phyloP scores from a whole-genome alignment of 768 basidiomycete genomes.

The Hemileccinum impolitum region DNA sequence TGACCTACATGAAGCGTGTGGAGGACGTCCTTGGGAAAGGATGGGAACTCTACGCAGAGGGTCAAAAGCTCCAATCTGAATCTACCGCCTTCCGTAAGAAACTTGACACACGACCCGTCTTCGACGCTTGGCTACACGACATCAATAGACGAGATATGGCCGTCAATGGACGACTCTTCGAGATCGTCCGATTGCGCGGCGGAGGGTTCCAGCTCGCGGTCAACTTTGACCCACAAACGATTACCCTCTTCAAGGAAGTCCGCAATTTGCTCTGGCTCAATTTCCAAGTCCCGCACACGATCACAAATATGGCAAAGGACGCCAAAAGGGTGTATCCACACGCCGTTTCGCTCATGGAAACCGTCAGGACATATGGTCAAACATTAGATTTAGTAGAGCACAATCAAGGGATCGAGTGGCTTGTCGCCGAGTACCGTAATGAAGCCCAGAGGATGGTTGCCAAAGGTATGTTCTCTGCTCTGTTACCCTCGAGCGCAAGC shows the following conservation, averaged over 20 bases:
- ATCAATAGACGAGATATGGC: constrained; percentile 92
- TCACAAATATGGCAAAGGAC: constrained; percentile 96
- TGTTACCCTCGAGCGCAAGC: background rate
- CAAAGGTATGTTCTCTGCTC: constrained; percentile 56
- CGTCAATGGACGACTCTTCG: constrained; percentile 88
- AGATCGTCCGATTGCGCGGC: constrained; percentile 74
- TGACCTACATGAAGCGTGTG: constrained; percentile 97
- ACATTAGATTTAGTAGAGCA: constrained; percentile 87
- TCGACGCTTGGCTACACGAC: constrained; percentile 94
- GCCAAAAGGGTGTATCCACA: constrained; percentile 98
- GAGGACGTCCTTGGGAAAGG: constrained; percentile 98
- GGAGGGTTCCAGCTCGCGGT: constrained; percentile 86
- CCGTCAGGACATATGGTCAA: constrained; percentile 96
- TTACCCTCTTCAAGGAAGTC: constrained; percentile 98
- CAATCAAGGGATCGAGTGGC: constrained; percentile 89
- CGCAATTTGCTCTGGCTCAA: constrained; percentile 93
- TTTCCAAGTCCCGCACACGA: constrained; percentile 92
- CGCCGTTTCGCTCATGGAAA: constrained; percentile 98
- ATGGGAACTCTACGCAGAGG: constrained; percentile 99
- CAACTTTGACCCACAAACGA: constrained; percentile 98
- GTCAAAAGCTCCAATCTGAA: constrained; percentile 94
- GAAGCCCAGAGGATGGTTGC: constrained; percentile 92
- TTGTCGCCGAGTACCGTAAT: constrained; percentile 92
- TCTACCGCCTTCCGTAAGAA: constrained; percentile 91
- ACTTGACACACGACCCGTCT: constrained; percentile 90